Evolutionary conservation across 2,329 filamentous ascomycete genomes (phyloP).

Genomic region (Dactylellina cionopaga): DNA sequence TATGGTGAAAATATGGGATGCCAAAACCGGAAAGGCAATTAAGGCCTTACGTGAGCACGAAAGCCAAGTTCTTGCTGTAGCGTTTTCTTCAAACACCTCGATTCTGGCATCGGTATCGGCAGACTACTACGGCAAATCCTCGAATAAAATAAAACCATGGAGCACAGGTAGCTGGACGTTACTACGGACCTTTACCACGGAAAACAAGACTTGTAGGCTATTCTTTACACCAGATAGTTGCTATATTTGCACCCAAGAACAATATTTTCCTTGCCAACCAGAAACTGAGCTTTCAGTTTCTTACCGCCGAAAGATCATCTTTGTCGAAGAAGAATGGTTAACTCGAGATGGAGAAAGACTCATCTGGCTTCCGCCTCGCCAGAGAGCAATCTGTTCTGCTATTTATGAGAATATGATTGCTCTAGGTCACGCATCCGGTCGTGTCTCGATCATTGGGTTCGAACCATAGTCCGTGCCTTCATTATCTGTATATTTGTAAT

Average conservation of each 20-base stretch:
- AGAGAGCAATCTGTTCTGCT: background rate
- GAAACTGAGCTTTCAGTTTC: too few relatives aligned
- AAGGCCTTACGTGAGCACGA: too few relatives aligned
- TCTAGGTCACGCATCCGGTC: background rate
- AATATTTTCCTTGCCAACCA: too few relatives aligned
- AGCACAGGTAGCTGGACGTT: too few relatives aligned
- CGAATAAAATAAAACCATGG: too few relatives aligned
- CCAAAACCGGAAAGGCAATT: too few relatives aligned
- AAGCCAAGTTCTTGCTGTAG: too few relatives aligned
- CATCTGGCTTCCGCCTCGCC: background rate
- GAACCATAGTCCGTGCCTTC: too few relatives aligned
- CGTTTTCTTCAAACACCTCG: background rate
- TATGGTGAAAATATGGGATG: background rate
- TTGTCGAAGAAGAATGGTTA: background rate
- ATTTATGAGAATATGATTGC: background rate
- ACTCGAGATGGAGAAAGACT: background rate
- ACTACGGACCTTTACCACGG: background rate
- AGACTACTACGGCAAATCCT: constrained; percentile 54
- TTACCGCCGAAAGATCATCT: background rate
- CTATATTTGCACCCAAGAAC: too few relatives aligned
- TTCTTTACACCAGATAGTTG: too few relatives aligned
- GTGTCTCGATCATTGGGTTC: background rate
- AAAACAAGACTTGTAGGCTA: too few relatives aligned
- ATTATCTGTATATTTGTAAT: too few relatives aligned
- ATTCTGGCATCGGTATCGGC: background rate